These are phyloP conservation scores for Pestalotiopsis fici DNA, from an alignment of 2,329 filamentous ascomycete genomes.

Conservation along the genomic window DNA sequence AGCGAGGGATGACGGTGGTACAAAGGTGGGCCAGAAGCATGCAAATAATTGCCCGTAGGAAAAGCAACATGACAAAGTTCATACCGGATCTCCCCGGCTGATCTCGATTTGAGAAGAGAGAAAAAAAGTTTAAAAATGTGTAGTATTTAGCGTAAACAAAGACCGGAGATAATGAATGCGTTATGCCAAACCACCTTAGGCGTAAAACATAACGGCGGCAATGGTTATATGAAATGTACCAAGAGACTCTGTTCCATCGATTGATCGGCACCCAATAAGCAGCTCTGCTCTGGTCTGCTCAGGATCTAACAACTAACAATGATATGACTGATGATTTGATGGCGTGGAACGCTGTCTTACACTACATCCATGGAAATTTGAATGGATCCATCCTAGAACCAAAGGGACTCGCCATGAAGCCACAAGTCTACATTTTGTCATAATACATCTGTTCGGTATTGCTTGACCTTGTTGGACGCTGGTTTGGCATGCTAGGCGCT, in stretches of 20 bases:
- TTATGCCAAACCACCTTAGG: background rate
- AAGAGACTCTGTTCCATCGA: background rate
- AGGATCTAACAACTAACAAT: background rate
- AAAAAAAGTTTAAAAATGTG: background rate
- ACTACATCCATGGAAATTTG: background rate
- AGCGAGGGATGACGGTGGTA: constrained; percentile 1
- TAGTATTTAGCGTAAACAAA: background rate
- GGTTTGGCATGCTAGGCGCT: no score
- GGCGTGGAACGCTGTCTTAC: background rate
- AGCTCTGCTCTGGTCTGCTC: background rate
- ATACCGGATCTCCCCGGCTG: background rate
- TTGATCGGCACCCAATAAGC: background rate
- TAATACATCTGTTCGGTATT: no score
- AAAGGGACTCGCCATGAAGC: background rate
- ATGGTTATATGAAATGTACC: background rate
- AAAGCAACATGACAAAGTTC: background rate
- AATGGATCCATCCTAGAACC: background rate
- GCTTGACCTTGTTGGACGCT: no score
- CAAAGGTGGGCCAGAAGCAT: background rate
- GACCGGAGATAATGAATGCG: background rate
- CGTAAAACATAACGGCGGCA: background rate
- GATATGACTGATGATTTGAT: background rate
- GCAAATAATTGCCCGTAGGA: background rate
- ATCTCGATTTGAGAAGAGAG: background rate
- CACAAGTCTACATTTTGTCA: background rate